These are phyloP conservation scores for Colletotrichum kahawae DNA, from an alignment of 2,329 filamentous ascomycete genomes.

Conservation along the genomic window DNA sequence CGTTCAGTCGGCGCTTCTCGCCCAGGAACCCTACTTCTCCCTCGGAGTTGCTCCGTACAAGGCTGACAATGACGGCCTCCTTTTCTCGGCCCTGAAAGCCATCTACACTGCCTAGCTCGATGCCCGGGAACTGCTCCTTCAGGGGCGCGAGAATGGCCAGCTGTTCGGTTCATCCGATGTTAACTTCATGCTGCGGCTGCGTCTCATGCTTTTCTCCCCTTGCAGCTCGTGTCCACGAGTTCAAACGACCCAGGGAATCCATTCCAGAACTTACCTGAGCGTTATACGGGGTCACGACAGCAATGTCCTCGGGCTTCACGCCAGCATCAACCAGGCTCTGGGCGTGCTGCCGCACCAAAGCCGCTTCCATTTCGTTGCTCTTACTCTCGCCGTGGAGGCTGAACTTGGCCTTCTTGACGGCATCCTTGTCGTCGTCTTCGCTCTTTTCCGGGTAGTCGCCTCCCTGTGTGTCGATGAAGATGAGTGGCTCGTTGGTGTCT, in stretches of 20 bases:
- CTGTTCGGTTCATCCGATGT: conserved; percentile 43
- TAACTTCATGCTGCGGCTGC: conserved; percentile 19
- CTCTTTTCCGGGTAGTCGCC: conserved; percentile 87
- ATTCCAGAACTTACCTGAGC: conserved; percentile 68
- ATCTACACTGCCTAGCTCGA: conserved; percentile 96
- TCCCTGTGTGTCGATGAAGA: conserved; percentile 97
- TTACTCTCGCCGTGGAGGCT: conserved; percentile 69
- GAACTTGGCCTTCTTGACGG: conserved; percentile 47
- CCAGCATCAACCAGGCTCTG: conserved; percentile 77
- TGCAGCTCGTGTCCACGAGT: neutral
- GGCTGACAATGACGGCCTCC: conserved; percentile 88
- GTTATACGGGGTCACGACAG: conserved; percentile 95
- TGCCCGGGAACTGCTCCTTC: conserved; percentile 79
- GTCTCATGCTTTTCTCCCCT: neutral
- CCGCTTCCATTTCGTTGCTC: conserved; percentile 90
- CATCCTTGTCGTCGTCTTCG: conserved; percentile 70
- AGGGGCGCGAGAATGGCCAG: conserved; percentile 80
- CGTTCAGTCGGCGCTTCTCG: conserved; percentile 91
- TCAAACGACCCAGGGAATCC: neutral
- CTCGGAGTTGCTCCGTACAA: conserved; percentile 89
- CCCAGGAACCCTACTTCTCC: conserved; percentile 91
- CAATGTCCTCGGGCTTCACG: conserved; percentile 82
- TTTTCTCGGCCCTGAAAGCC: conserved; percentile 98
- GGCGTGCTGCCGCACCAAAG: conserved; percentile 81
- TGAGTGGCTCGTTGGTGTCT: conserved; percentile 83